Conservation (phyloP, 2,329 filamentous ascomycete genomes). For the Teratosphaeria zuluensis region DNA sequence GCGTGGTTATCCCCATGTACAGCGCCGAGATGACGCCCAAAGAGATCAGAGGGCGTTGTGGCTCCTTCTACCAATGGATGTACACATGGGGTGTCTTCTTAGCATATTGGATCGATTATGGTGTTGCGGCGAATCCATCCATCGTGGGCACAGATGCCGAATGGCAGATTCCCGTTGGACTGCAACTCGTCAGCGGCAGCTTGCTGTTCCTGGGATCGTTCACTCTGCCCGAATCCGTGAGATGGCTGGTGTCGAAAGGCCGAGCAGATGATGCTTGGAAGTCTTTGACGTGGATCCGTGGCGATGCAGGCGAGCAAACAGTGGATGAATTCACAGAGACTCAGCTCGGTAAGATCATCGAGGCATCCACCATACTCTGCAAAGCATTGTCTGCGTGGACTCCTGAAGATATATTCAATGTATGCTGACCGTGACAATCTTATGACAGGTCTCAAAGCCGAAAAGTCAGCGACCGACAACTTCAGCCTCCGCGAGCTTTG, state of each 20-base stretch:
- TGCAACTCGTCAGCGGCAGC: slow-evolving; percentile 42
- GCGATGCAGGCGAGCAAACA: slow-evolving; percentile 25
- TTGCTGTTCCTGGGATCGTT: slow-evolving; percentile 42
- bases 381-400: neutral
- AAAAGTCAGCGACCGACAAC: slow-evolving; percentile 31
- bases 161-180: slow-evolving; percentile 48
- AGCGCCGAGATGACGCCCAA: slow-evolving; percentile 35
- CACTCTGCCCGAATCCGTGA: slow-evolving; percentile 40
- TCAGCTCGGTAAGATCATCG: neutral
- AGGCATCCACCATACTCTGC: too few species aligned
- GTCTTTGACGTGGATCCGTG: slow-evolving; percentile 45
- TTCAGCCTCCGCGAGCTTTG: slow-evolving; percentile 33
- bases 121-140: slow-evolving; percentile 27
- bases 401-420: neutral
- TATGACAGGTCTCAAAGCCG: slow-evolving; percentile 34
- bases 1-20: slow-evolving; percentile 33
- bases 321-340: neutral
- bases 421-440: neutral
- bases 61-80: slow-evolving; percentile 43
- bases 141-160: slow-evolving; percentile 28
- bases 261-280: slow-evolving; percentile 38
- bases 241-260: slow-evolving; percentile 42
- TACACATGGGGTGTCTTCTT: slow-evolving; percentile 41
- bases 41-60: slow-evolving; percentile 39
- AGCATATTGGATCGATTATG: slow-evolving; percentile 39